Conservation (phyloP, 148 eudicot species). For the Oxyria digyna region DNA sequence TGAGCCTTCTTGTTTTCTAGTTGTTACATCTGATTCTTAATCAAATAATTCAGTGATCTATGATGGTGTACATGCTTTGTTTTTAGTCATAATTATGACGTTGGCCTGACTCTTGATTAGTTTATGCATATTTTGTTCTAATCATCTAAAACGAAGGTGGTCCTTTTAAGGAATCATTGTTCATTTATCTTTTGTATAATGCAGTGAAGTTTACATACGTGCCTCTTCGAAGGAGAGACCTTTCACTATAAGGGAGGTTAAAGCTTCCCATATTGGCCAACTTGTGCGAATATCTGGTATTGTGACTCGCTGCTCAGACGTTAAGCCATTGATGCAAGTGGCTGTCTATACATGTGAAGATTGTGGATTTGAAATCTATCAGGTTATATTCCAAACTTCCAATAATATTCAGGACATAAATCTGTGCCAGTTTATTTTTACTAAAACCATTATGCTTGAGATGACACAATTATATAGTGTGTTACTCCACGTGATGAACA, state of each 20-base stretch:
- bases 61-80: too few species aligned
- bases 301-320: conserved; percentile 96
- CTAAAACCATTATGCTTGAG: neutral
- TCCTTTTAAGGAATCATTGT: too few species aligned
- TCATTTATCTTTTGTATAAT: too few species aligned
- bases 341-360: conserved; percentile 98
- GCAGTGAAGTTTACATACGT: too few species aligned
- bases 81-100: too few species aligned
- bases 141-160: too few species aligned
- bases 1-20: conserved; percentile 19
- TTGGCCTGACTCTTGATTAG: too few species aligned
- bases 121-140: too few species aligned
- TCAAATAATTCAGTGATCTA: too few species aligned
- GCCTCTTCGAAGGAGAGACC: conserved; percentile 94
- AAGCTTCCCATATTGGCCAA: conserved; percentile 91
- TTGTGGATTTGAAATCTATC: conserved; percentile 96
- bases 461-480: neutral
- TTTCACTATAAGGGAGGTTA: too few species aligned
- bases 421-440: neutral
- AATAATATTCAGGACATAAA: neutral
- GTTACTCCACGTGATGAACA: neutral
- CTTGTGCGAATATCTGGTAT: conserved; percentile 90
- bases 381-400: conserved; percentile 44
- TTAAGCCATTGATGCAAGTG: conserved; percentile 96
- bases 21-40: neutral